A percentile compares a stretch with the other conserved stretches of the same genome.
Evolutionary conservation across 768 basidiomycete genomes (phyloP).

Genomic region (Lepiota brunneoincarnata): DNA sequence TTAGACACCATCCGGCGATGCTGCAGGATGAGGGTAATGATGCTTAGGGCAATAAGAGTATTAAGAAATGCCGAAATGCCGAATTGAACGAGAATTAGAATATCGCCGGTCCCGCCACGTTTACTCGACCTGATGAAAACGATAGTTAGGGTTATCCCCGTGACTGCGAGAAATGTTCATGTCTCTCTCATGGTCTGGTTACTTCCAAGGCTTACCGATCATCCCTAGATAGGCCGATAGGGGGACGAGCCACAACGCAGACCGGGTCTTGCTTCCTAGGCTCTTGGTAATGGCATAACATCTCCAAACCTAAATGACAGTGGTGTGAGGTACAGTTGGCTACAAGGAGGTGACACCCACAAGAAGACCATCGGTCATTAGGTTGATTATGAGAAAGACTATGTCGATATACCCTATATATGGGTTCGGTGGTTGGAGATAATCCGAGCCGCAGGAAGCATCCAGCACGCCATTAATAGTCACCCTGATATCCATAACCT

Average conservation of each 20-base stretch:
- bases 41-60: neutral
- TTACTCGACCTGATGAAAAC: neutral
- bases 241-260: neutral
- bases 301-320: neutral
- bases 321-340: too few species aligned
- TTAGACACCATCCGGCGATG: neutral
- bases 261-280: neutral
- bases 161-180: neutral
- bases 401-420: neutral
- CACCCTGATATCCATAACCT: too few species aligned
- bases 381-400: neutral
- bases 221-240: neutral
- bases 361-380: slow-evolving; percentile 1
- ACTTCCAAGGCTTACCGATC: neutral
- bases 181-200: neutral
- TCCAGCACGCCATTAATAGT: neutral
- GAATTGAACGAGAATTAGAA: neutral
- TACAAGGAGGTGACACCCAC: too few species aligned
- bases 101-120: neutral
- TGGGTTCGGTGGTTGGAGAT: neutral
- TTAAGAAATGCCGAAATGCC: neutral
- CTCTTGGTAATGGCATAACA: neutral
- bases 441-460: neutral
- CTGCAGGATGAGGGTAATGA: neutral
- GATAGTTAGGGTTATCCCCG: neutral